Evolutionary conservation across 441 rosid genomes (phyloP).

Genomic region (Croton setiger): DNA sequence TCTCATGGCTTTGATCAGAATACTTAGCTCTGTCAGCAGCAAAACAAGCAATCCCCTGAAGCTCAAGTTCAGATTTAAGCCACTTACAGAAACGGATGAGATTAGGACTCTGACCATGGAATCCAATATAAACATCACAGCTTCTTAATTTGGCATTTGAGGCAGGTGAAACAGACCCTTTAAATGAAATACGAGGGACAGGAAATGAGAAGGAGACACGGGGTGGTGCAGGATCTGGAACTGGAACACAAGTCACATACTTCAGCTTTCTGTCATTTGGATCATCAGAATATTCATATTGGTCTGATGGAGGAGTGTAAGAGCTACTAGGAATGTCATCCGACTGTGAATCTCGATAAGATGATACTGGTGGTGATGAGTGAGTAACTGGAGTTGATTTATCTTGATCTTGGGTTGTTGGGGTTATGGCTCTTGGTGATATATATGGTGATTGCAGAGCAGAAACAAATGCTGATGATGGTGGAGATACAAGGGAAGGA

Average conservation of each 20-base stretch:
- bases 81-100: slow-evolving; percentile 80
- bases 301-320: slow-evolving; percentile 85
- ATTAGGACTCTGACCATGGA: slow-evolving; percentile 80
- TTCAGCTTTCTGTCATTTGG: slow-evolving; percentile 58
- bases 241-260: slow-evolving; percentile 54
- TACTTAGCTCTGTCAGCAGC: slow-evolving; percentile 84
- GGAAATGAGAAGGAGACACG: slow-evolving; percentile 84
- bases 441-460: slow-evolving; percentile 93
- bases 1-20: slow-evolving; percentile 83
- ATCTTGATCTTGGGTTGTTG: slow-evolving; percentile 26
- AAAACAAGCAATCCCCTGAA: slow-evolving; percentile 91
- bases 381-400: slow-evolving; percentile 17
- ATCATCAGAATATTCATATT: slow-evolving; percentile 71
- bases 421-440: slow-evolving; percentile 69
- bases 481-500: slow-evolving; percentile 77
- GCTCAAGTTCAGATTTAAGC: slow-evolving; percentile 92
- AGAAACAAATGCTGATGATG: slow-evolving; percentile 96
- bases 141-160: slow-evolving; percentile 77
- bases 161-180: slow-evolving; percentile 66
- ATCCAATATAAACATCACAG: slow-evolving; percentile 86
- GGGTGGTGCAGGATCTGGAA: slow-evolving; percentile 56
- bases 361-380: slow-evolving; percentile 41
- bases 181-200: slow-evolving; percentile 76
- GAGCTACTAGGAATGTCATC: slow-evolving; percentile 88
- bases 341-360: slow-evolving; percentile 50